These are phyloP conservation scores for Solanum chacoense DNA, from an alignment of 305 asterid species.

Conservation along the genomic window DNA sequence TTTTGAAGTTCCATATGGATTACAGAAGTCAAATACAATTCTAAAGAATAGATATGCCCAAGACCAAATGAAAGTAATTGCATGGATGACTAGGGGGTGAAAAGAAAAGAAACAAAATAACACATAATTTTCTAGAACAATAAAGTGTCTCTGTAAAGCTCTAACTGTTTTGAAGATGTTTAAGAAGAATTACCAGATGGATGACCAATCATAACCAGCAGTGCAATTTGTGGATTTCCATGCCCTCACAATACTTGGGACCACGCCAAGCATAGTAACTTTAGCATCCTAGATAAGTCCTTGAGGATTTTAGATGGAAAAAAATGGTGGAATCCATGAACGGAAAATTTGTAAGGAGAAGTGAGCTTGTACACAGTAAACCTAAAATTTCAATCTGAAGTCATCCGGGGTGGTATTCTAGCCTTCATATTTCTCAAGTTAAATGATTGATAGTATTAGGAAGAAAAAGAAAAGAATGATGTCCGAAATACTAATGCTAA, in stretches of 20 bases:
- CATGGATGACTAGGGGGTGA: neutral
- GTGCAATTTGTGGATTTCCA: constrained; percentile 73
- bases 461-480: neutral
- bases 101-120: neutral
- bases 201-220: constrained; percentile 76
- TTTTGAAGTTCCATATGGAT: neutral
- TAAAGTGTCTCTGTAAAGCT: neutral
- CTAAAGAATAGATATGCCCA: neutral
- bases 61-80: neutral
- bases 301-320: constrained; percentile 18
- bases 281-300: constrained; percentile 57
- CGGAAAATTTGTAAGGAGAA: neutral
- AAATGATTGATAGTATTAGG: neutral
- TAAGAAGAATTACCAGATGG: constrained; percentile 58
- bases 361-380: neutral
- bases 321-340: neutral
- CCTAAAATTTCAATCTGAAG: neutral
- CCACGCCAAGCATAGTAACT: constrained; percentile 90
- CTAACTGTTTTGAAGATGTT: neutral
- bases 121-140: neutral
- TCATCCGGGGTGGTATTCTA: neutral
- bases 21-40: neutral
- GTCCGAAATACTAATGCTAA: neutral
- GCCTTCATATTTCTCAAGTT: neutral
- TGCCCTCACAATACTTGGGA: constrained; percentile 89